Percentiles rank a stretch among this genome's conserved stretches.
phyloP scores from a whole-genome alignment of 768 basidiomycete species.

The Termitomyces sp. region DNA sequence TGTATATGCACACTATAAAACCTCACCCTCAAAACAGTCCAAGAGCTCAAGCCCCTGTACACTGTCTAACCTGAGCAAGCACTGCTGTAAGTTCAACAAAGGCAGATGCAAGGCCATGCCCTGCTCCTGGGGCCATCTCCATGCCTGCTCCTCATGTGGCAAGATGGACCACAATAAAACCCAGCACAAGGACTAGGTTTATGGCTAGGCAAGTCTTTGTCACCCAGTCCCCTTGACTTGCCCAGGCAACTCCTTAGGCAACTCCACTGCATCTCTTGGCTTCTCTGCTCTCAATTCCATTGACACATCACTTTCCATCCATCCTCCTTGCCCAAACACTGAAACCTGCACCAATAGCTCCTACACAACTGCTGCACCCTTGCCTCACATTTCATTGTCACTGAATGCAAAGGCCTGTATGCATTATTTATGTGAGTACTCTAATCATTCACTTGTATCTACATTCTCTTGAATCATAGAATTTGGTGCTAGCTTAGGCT shows the following conservation, averaged over 20 bases:
- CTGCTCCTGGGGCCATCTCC: background rate
- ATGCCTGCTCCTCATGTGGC: background rate
- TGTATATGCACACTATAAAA: background rate
- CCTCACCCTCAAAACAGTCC: background rate
- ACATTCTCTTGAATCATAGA: background rate
- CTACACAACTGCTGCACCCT: no score
- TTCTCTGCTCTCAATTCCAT: background rate
- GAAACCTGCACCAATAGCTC: no score
- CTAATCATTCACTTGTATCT: background rate
- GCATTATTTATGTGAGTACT: background rate
- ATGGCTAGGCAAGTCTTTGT: background rate
- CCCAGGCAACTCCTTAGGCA: background rate
- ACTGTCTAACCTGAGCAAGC: background rate
- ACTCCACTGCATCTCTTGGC: no score
- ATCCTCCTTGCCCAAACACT: background rate
- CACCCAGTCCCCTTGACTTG: background rate
- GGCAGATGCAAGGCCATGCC: background rate
- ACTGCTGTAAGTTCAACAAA: background rate
- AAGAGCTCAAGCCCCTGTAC: background rate
- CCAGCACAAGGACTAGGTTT: background rate
- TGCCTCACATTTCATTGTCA: background rate
- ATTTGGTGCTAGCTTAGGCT: no score
- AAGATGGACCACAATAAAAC: background rate
- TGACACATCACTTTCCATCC: background rate
- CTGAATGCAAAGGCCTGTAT: background rate